These are phyloP conservation scores for Spinacia oleracea DNA, from an alignment of 179 eudicot genomes.

Conservation along the genomic window DNA sequence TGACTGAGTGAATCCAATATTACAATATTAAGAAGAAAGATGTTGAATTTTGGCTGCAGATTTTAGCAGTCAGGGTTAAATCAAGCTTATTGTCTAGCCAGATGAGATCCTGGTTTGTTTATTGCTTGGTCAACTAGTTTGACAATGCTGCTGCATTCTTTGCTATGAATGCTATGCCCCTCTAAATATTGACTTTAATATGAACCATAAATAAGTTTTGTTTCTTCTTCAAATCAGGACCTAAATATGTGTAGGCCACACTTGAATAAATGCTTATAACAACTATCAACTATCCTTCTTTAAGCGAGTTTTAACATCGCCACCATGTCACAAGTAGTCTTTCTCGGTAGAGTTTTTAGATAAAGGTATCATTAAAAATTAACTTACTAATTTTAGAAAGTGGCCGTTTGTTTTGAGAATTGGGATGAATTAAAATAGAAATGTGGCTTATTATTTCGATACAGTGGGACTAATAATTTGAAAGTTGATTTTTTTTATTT, in stretches of 20 bases:
- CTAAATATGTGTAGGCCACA: not conserved
- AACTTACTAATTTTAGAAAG: not conserved
- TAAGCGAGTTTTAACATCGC: not conserved
- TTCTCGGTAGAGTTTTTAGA: too few relatives aligned
- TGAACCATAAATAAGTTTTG: not conserved
- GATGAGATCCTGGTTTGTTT: slow-evolving; percentile 8
- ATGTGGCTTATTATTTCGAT: not conserved
- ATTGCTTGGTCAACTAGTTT: slow-evolving; percentile 9
- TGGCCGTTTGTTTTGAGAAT: not conserved
- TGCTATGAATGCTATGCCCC: not conserved
- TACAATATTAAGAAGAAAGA: not conserved
- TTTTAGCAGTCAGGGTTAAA: slow-evolving; percentile 7
- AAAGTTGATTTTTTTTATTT: not conserved
- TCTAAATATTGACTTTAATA: slow-evolving; percentile 1
- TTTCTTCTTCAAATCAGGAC: not conserved
- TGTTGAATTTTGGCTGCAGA: not conserved
- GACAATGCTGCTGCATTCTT: slow-evolving; percentile 13
- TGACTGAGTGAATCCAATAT: slow-evolving; percentile 5
- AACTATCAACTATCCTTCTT: not conserved
- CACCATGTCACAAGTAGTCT: not conserved
- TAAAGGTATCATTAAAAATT: not conserved
- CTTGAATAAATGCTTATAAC: too few relatives aligned
- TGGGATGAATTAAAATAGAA: not conserved
- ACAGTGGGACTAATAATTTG: not conserved
- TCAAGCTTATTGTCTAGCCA: slow-evolving; percentile 5